Base-by-base conservation (phyloP, 176 grass and related monocot genomes). In the Secale cereale region DNA sequence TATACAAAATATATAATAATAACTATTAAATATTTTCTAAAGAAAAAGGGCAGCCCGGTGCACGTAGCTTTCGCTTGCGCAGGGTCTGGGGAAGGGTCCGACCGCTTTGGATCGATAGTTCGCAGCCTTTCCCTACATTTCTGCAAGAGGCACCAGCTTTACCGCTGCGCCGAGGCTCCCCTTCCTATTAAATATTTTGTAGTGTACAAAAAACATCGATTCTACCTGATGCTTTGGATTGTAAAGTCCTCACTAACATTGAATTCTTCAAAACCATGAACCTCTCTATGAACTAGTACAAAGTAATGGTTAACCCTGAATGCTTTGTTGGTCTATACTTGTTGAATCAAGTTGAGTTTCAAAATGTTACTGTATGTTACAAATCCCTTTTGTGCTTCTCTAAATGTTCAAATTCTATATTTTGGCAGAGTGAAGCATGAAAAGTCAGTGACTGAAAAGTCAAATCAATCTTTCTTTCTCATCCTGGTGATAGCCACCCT, bases 391-490 rank as follows among this genome's bases (percentile, higher is more conserved):
- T 19, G 31, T 63, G 30, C 1, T 65, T 37, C 22, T 77, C 33
- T 90, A 28, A 82, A 70, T 10, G 59, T 23, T 81, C 68, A 54
- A 62, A 30, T 66, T 68, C 37, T 48, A 61, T 90, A 19, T 67
- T 84, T 85, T 69, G 84, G 74, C 89, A 98, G 92, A 72, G 76
- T 85, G 76, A 87, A 95, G 57, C 70, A 90, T 43, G 91, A 16
- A 9, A 85, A 86, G 78, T 94, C 89, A 10, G 32, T 81, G 19
- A 82, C 71, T 56, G 80, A 80, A 81, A 98, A 90, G 81, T 98
- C 95, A 63, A 93, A 98, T 31, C 87, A 93, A 32, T 91, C 87
- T 19, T 87, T 95, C 64, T 71, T 86, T 57, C 91, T 98, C 78
- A 86, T 93, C 70, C 64, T 90, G 40, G 66, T 67, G 69, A 91